Percentiles rank a stretch among this genome's conserved stretches.
These are phyloP conservation scores for Fagopyrum tataricum DNA, from an alignment of 148 eudicot genomes.

Conservation along the genomic window DNA sequence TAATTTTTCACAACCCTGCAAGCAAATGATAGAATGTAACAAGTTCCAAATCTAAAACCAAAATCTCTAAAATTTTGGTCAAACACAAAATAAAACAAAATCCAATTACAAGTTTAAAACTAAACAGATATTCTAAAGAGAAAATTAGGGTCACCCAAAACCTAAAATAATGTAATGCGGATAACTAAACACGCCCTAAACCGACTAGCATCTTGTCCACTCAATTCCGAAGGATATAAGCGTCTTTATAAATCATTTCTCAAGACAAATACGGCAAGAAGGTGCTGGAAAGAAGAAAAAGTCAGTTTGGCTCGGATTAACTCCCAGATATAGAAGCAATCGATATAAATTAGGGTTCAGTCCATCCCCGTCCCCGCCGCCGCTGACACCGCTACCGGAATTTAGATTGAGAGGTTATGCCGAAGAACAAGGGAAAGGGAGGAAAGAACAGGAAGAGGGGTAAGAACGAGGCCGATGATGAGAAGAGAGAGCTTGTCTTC, in stretches of 20 bases:
- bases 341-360: not conserved
- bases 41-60: no score
- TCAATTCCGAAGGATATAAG: not conserved
- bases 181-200: no score
- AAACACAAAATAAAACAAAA: no score
- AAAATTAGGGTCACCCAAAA: no score
- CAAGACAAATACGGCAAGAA: not conserved
- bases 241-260: not conserved
- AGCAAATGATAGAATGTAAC: no score
- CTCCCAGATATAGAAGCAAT: not conserved
- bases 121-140: no score
- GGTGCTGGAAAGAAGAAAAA: not conserved
- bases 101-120: no score
- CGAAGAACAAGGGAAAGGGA: slow-evolving; percentile 98
- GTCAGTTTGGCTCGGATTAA: not conserved
- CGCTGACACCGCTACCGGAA: not conserved
- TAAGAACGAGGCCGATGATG: slow-evolving; percentile 16
- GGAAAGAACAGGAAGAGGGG: slow-evolving; percentile 23
- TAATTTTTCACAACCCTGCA: no score
- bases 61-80: no score
- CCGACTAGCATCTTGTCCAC: not conserved
- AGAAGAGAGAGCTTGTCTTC: slow-evolving; percentile 76
- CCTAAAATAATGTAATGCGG: no score
- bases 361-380: not conserved
- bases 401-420: slow-evolving; percentile 27